phyloP scores from a whole-genome alignment of 768 basidiomycete species.

The Gloeostereum incarnatum region DNA sequence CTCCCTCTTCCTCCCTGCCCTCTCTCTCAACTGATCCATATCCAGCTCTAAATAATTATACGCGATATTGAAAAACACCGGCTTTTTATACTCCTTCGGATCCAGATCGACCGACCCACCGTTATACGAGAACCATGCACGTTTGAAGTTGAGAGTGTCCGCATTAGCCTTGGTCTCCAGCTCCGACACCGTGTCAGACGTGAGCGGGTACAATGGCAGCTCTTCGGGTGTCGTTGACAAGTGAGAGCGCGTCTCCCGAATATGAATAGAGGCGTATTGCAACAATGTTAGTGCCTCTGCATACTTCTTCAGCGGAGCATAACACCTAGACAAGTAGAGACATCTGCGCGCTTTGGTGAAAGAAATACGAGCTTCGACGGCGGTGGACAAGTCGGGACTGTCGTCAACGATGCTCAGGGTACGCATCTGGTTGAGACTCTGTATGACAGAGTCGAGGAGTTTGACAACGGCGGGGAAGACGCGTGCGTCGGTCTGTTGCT shows the following conservation, averaged over 20 bases:
- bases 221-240: slow-evolving; percentile 25
- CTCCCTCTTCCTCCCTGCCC: slow-evolving; percentile 52
- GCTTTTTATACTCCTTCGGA: slow-evolving; percentile 59
- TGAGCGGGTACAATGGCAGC: slow-evolving; percentile 54
- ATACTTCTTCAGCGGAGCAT: slow-evolving; percentile 59
- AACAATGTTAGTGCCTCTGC: slow-evolving; percentile 64
- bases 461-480: slow-evolving; percentile 87
- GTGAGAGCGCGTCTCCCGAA: slow-evolving; percentile 60
- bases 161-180: slow-evolving; percentile 44
- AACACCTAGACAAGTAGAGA: slow-evolving; percentile 69
- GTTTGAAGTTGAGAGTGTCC: slow-evolving; percentile 47
- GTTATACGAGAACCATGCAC: slow-evolving; percentile 72
- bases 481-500: slow-evolving; percentile 46
- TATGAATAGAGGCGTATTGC: slow-evolving; percentile 61
- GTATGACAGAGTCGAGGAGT: slow-evolving; percentile 75
- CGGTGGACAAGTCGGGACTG: slow-evolving; percentile 71
- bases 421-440: slow-evolving; percentile 79
- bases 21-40: slow-evolving; percentile 63
- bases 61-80: slow-evolving; percentile 89
- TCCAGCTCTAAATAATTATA: slow-evolving; percentile 87
- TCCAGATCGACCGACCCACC: slow-evolving; percentile 47
- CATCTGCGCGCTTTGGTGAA: slow-evolving; percentile 75
- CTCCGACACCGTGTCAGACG: slow-evolving; percentile 26
- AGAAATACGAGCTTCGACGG: slow-evolving; percentile 66
- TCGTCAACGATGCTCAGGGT: slow-evolving; percentile 81